Percentiles rank a stretch among this genome's conserved stretches.
phyloP scores from a whole-genome alignment of 805 yeast species.

The Saturnispora saitoi region DNA sequence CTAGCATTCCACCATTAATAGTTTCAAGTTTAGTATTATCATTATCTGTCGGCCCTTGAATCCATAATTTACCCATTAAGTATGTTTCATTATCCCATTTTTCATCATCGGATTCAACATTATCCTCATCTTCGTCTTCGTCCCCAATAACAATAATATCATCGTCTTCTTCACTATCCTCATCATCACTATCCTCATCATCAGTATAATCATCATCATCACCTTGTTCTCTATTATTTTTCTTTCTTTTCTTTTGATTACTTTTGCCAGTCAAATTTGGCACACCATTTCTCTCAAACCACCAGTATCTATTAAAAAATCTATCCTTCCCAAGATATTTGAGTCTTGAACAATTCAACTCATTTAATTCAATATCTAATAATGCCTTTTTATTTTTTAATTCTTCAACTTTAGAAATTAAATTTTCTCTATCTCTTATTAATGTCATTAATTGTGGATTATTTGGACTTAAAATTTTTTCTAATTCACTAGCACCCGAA shows the following conservation, averaged over 20 bases:
- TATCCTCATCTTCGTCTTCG: constrained; percentile 25
- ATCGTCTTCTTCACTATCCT: constrained; percentile 31
- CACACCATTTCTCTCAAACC: constrained; percentile 85
- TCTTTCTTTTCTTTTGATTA: constrained; percentile 17
- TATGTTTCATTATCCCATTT: constrained; percentile 50
- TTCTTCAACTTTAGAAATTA: constrained; percentile 34
- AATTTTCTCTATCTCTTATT: constrained; percentile 37
- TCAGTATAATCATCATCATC: constrained; percentile 28
- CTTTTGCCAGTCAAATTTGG: constrained; percentile 33
- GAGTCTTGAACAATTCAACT: constrained; percentile 70
- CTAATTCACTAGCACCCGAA: constrained; percentile 29
- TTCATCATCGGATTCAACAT: constrained; percentile 33
- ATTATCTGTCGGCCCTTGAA: constrained; percentile 72
- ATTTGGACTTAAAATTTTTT: constrained; percentile 31
- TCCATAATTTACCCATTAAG: constrained; percentile 78
- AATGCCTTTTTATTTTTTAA: constrained; percentile 40
- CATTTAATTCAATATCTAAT: constrained; percentile 54
- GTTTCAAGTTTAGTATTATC: constrained; percentile 36
- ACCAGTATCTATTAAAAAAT: constrained; percentile 83
- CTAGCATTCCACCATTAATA: constrained; percentile 34
- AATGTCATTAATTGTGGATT: constrained; percentile 37
- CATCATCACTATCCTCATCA: constrained; percentile 20
- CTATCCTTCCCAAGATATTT: constrained; percentile 75
- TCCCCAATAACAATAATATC: constrained; percentile 20
- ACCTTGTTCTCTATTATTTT: constrained; percentile 30